Conservation (phyloP, 768 basidiomycete genomes). For the Porpolomopsis calyptriformis region DNA sequence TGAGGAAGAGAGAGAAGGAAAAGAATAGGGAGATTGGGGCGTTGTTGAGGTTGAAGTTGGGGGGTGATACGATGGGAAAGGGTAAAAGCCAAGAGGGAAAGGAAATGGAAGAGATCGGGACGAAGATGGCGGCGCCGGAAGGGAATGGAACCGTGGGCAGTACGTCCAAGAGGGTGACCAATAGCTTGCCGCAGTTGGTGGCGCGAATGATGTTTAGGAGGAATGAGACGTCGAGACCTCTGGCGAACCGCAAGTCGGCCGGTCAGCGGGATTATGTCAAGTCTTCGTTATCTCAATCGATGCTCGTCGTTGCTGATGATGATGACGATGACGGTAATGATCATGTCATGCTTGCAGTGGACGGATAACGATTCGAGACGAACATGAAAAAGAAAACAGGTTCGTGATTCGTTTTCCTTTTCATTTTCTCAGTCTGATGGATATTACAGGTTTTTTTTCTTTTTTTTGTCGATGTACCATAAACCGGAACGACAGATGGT, state of each 20-base stretch:
- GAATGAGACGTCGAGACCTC: constrained; percentile 6
- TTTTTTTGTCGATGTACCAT: background rate
- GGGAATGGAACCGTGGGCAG: constrained; percentile 3
- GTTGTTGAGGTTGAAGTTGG: constrained; percentile 46
- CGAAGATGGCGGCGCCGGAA: background rate
- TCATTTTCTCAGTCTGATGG: background rate
- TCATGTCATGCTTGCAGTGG: no score
- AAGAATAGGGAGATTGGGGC: constrained; percentile 44
- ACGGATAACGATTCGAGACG: no score
- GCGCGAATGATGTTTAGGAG: constrained; percentile 14
- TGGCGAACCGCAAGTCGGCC: constrained; percentile 5
- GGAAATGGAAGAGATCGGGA: background rate
- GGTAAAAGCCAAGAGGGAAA: background rate
- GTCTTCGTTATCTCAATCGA: constrained; percentile 1
- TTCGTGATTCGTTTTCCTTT: background rate
- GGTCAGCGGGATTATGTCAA: background rate
- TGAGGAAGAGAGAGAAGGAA: constrained; percentile 43
- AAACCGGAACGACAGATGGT: background rate
- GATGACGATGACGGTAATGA: background rate
- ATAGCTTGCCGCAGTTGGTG: constrained; percentile 12
- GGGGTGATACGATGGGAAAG: background rate
- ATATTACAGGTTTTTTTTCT: background rate
- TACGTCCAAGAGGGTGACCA: constrained; percentile 8
- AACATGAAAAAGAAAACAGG: background rate
- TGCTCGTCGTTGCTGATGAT: background rate